Base-by-base conservation (phyloP, 768 basidiomycete species). In the Mycena polygramma region DNA sequence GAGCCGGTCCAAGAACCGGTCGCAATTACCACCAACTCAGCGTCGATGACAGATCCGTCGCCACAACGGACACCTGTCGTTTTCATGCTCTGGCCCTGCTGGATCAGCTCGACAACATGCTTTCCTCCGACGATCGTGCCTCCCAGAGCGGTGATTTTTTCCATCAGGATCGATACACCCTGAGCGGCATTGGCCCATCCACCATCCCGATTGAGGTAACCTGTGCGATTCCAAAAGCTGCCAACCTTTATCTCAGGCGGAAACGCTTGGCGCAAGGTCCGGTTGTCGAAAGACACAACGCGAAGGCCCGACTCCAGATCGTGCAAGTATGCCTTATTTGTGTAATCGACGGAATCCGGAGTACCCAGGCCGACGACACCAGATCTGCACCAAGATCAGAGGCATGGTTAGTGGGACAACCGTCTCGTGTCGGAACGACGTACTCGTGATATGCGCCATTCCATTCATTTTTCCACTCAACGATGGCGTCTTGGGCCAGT, bases 1-100 rank as follows among this genome's bases (percentile, higher is more conserved):
- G 91, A 91, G 11, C 94, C 89, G 1, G 95, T 96, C 97, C 97
- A 98, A 7, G 92, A 88, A 26, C 96, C 95, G 17, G 90, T 83
- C 8, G 94, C 90, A 41, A 96, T 78, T 36, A 97, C 82, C 10
- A 95, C 86, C 55, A 89, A 73, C 62, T 91, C 87, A 0, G 91
- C 92, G 19, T 81, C 73, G 72, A 89, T 82, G 82, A 10, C n/a
- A n/a, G n/a, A n/a, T n/a, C 92, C 94, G 76, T 91, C 89, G 24
- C 78, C 78, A 70, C 93, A 90, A 37, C 79, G 79, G 6, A 95
- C 93, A 4, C 93, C 94, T 2, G 75, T 82, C 22, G 88, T 88
- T 73, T 68, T 83, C 39, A 84, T 82, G 68, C 76, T 75, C 43
- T 72, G 35, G 49, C 59, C 45, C 20, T 73, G 69, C n/a, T 81